These are phyloP conservation scores for Plasmopara muralis DNA, from an alignment of 352 stramenopile species.

Conservation along the genomic window DNA sequence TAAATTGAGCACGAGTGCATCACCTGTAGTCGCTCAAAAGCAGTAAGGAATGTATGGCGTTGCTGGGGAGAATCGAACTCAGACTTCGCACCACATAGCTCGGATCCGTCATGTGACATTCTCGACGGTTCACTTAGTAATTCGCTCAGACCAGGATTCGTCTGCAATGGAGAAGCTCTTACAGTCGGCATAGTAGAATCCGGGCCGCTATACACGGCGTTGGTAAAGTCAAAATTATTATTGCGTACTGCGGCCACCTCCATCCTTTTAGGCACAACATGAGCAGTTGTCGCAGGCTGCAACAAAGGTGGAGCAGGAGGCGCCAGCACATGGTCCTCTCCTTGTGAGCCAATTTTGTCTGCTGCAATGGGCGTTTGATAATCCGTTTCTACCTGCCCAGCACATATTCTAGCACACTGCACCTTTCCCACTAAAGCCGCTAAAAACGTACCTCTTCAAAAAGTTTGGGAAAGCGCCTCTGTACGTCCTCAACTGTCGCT, in stretches of 20 bases:
- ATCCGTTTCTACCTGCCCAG: conserved; percentile 12
- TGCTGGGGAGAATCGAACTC: conserved; percentile 11
- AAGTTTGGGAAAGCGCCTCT: conserved; percentile 33
- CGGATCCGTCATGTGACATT: conserved; percentile 18
- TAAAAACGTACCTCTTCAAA: conserved; percentile 31
- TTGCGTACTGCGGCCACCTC: conserved; percentile 1
- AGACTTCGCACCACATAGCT: conserved; percentile 17
- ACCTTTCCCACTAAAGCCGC: not conserved
- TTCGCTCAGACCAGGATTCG: conserved; percentile 25
- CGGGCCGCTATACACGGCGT: conserved; percentile 14
- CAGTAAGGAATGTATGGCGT: conserved; percentile 64
- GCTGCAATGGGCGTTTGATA: not conserved
- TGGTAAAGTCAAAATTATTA: conserved; percentile 12
- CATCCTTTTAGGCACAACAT: not conserved
- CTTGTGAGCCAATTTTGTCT: not conserved
- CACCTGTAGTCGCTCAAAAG: conserved; percentile 60
- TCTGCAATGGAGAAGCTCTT: conserved; percentile 3
- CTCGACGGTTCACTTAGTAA: conserved; percentile 32
- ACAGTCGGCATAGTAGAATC: conserved; percentile 8
- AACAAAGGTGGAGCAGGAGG: conserved; percentile 1
- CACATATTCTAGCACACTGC: not conserved
- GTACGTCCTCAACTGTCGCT: conserved; percentile 32
- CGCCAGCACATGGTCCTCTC: not conserved
- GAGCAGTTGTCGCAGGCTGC: not conserved
- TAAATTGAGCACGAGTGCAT: not conserved